A percentile compares a stretch with the other conserved stretches of the same genome.
Conservation (phyloP, 2,329 filamentous ascomycete species). For the Aspergillus unguis region DNA sequence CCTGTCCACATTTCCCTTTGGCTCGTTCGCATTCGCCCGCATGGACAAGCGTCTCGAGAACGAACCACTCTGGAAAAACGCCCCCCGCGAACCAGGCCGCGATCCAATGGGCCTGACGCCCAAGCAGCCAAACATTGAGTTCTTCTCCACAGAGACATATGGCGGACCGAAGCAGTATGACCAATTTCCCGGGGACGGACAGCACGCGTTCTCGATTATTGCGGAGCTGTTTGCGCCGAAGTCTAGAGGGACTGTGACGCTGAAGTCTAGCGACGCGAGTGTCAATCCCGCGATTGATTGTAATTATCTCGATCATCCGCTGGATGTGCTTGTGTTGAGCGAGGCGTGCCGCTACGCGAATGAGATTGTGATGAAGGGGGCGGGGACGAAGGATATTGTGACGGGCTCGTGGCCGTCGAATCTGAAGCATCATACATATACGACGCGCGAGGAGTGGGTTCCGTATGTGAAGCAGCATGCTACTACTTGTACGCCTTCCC, state of each 20-base stretch:
- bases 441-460: slow-evolving; percentile 57
- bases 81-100: slow-evolving; percentile 48
- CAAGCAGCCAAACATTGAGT: slow-evolving; percentile 40
- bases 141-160: slow-evolving; percentile 62
- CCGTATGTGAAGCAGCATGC: slow-evolving; percentile 56
- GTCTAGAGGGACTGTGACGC: slow-evolving; percentile 54
- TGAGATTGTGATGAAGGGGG: slow-evolving; percentile 54
- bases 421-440: slow-evolving; percentile 52
- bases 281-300: slow-evolving; percentile 58
- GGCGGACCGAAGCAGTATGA: slow-evolving; percentile 35
- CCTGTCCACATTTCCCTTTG: slow-evolving; percentile 61
- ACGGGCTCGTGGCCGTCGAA: slow-evolving; percentile 59
- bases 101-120: slow-evolving; percentile 62
- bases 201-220: slow-evolving; percentile 58
- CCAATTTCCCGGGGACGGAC: not conserved
- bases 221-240: slow-evolving; percentile 57
- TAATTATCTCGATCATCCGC: slow-evolving; percentile 55
- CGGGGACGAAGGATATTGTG: slow-evolving; percentile 57
- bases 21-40: slow-evolving; percentile 60
- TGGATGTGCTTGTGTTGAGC: slow-evolving; percentile 58
- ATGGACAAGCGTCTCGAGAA: slow-evolving; percentile 58
- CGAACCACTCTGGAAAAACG: slow-evolving; percentile 54
- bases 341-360: slow-evolving; percentile 60
- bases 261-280: slow-evolving; percentile 48
- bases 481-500: slow-evolving; percentile 54